Evolutionary conservation across 345 rosid species (phyloP).

Genomic region (Ceriops decandra): DNA sequence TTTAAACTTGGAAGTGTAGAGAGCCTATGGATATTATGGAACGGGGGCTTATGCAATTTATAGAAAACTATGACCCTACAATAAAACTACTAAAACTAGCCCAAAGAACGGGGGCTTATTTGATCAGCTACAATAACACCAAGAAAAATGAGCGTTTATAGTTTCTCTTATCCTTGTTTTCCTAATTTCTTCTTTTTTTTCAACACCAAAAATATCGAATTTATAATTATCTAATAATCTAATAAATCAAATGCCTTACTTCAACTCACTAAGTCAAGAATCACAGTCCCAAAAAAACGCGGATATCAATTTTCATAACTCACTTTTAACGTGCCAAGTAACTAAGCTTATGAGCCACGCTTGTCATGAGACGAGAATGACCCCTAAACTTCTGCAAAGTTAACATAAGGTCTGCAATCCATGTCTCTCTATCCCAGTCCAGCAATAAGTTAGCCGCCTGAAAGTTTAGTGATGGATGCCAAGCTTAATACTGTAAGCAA

Average conservation of each 20-base stretch:
- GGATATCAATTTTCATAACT: constrained; percentile 42
- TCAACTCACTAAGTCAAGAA: constrained; percentile 52
- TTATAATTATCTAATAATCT: constrained; percentile 35
- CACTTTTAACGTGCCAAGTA: constrained; percentile 38
- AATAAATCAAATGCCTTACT: constrained; percentile 41
- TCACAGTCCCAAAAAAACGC: constrained; percentile 47
- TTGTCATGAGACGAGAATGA: constrained; percentile 52
- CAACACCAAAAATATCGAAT: constrained; percentile 47
- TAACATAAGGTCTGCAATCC: constrained; percentile 47
- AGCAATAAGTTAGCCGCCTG: constrained; percentile 52
- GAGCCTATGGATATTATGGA: too few species aligned
- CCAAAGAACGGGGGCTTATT: too few species aligned
- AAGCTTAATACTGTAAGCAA: constrained; percentile 48
- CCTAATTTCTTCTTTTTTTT: neutral
- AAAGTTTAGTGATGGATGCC: constrained; percentile 57
- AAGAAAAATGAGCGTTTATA: too few species aligned
- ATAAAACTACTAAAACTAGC: too few species aligned
- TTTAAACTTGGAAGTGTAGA: too few species aligned
- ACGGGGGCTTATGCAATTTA: too few species aligned
- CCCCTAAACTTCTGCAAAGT: constrained; percentile 49
- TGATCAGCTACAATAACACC: too few species aligned
- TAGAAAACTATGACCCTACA: too few species aligned
- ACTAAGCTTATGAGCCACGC: constrained; percentile 53
- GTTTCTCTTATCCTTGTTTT: too few species aligned
- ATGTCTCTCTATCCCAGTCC: constrained; percentile 43